Conservation (phyloP, 75 land plant genomes). For the Pinus taeda region DNA sequence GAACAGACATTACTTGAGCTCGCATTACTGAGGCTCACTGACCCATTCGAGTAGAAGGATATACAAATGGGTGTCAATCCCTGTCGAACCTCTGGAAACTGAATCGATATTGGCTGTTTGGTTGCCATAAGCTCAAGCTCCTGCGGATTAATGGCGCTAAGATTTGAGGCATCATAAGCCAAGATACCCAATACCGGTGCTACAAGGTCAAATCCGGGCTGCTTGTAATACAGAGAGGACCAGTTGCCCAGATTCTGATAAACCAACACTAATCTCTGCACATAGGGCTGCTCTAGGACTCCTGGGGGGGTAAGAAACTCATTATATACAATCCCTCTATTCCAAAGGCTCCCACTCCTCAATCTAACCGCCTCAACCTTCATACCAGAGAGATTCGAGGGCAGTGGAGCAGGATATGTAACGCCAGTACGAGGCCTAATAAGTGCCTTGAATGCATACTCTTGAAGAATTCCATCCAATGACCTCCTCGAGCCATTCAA, state of each 20-base stretch:
- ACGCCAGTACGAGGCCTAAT: conserved; percentile 52
- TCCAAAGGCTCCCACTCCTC: conserved; percentile 64
- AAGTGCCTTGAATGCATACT: conserved; percentile 56
- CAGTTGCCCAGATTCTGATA: conserved; percentile 74
- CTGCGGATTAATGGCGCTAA: conserved; percentile 45
- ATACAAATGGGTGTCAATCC: conserved; percentile 47
- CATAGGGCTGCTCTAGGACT: conserved; percentile 33
- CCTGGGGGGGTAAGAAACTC: conserved; percentile 56
- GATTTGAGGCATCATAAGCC: conserved; percentile 56
- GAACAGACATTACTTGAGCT: conserved; percentile 43
- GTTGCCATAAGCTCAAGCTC: conserved; percentile 36
- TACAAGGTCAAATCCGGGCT: conserved; percentile 39
- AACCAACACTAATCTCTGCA: conserved; percentile 62
- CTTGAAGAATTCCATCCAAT: conserved; percentile 50
- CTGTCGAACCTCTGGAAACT: conserved; percentile 16
- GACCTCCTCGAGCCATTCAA: conserved; percentile 22
- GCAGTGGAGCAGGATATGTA: conserved; percentile 33
- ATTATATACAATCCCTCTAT: conserved; percentile 37
- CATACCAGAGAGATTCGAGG: conserved; percentile 49
- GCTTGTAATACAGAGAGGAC: conserved; percentile 33
- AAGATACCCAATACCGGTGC: conserved; percentile 68
- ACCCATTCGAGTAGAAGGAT: conserved; percentile 52
- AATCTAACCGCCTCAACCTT: conserved; percentile 51
- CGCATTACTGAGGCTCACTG: conserved; percentile 22
- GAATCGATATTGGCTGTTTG: conserved; percentile 38